Base-by-base conservation (phyloP, 495 filamentous ascomycete species). In the Astrothelium macrocarpum region DNA sequence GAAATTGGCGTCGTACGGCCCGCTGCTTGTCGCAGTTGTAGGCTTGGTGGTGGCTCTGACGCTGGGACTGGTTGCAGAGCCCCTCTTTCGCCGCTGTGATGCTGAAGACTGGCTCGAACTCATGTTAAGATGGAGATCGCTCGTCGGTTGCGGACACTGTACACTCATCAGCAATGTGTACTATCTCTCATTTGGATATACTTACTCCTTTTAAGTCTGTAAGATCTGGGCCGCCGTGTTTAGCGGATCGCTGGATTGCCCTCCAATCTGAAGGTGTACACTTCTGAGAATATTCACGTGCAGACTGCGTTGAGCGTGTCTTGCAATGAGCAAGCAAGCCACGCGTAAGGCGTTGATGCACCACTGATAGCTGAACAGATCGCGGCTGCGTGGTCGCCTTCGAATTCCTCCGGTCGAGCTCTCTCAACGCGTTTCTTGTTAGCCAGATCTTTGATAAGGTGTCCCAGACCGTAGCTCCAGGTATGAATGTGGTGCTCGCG, bases 1-100 rank as follows among this genome's bases (percentile, higher is more conserved):
- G 59, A 78, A 79, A 34, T 68, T 39, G 5, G 16, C 0, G 56
- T 71, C 64, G 45, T 78, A 77, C 20, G 72, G 62, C 23, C 66
- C 65, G 12, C 62, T 67, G 16, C 61, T 70, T 59, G 20, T 69
- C 14, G 65, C 1, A 29, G 23, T 56, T 26, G 25, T 56, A 9
- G n/a, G 36, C 36, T 49, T 49, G 0, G 45, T 49, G 0, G 45
- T 49, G 23, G 45, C 5, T 12, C 10, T 12, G 10, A n/a, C 10
- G 0, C 25, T 56, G 1, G 0, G 20, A 2, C 0, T 29, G 49
- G 49, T 28, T 29, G 49, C 49, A 26, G 49, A 10, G 9, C 25
- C 16, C 25, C 7, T 28, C 2, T 16, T 29, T 9, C 49, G 0
- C 7, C 4, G 0, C 9, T 29, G 49, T 11, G 43, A 11, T 5